Percentiles rank a stretch among this genome's conserved stretches.
phyloP scores from a whole-genome alignment of 306 rosid species.

The Vigna unguiculata region DNA sequence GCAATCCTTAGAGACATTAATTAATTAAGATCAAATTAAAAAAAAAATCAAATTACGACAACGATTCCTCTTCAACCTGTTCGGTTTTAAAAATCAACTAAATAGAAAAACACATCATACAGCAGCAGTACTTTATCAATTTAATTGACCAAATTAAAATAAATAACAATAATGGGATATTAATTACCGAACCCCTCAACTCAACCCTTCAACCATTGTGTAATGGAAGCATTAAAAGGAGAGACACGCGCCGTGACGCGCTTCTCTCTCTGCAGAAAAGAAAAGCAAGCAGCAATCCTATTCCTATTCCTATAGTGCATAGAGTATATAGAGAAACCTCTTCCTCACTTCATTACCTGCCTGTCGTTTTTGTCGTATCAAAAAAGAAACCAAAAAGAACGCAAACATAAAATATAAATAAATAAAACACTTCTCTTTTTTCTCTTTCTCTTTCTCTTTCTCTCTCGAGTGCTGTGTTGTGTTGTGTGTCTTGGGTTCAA shows the following conservation, averaged over 20 bases:
- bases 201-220: neutral
- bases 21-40: no score
- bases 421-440: constrained; percentile 16
- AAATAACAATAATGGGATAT: neutral
- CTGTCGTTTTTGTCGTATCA: constrained; percentile 62
- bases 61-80: no score
- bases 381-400: constrained; percentile 45
- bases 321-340: constrained; percentile 45
- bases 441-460: constrained; percentile 30
- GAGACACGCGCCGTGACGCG: constrained; percentile 44
- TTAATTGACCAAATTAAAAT: neutral
- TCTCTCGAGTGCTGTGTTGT: constrained; percentile 20
- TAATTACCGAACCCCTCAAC: neutral
- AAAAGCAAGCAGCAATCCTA: neutral
- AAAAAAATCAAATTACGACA: no score
- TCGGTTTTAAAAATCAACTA: no score
- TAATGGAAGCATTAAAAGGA: neutral
- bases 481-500: constrained; percentile 1
- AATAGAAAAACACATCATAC: neutral
- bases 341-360: constrained; percentile 45
- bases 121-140: neutral
- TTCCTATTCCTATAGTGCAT: neutral
- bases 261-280: neutral
- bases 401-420: constrained; percentile 31
- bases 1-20: no score